Percentiles rank a stretch among this genome's conserved stretches.
Conservation (phyloP, 768 basidiomycete genomes). For the Coprinopsis sp. region DNA sequence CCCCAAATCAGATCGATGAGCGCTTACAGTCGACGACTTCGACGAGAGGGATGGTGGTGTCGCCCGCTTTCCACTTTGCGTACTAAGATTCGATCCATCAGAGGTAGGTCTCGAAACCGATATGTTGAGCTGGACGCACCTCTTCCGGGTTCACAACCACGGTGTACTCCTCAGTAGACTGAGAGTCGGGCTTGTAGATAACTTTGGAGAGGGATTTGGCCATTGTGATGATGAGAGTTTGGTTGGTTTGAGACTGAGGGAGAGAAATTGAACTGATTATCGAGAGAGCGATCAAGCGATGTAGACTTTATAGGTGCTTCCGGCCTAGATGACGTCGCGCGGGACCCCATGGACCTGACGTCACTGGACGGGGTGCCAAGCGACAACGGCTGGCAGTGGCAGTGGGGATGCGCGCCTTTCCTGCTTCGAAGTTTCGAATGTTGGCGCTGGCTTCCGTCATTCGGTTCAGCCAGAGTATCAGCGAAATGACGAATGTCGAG, state of each 20-base stretch:
- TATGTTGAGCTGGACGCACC: conserved; percentile 36
- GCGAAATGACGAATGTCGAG: no score
- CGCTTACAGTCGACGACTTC: conserved; percentile 79
- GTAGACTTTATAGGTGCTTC: conserved; percentile 4
- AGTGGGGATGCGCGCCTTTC: no score
- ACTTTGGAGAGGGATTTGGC: conserved; percentile 56
- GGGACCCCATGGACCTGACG: not conserved
- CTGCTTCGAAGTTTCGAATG: no score
- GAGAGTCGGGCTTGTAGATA: conserved; percentile 73
- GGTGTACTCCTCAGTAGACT: conserved; percentile 69
- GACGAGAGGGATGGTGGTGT: conserved; percentile 64
- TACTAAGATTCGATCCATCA: conserved; percentile 37
- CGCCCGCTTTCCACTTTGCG: conserved; percentile 71
- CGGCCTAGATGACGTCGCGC: not conserved
- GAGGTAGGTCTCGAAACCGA: conserved; percentile 6
- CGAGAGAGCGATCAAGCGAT: conserved; percentile 12
- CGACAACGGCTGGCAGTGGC: no score
- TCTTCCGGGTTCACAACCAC: conserved; percentile 61
- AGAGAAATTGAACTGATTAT: not conserved
- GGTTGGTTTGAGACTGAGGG: conserved; percentile 14
- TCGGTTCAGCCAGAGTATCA: no score
- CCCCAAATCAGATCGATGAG: not conserved
- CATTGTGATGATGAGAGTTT: conserved; percentile 25
- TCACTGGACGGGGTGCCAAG: not conserved
- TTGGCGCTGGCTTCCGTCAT: no score